These are phyloP conservation scores for Pezicula radicicola DNA, from an alignment of 2,329 filamentous ascomycete species.

Conservation along the genomic window DNA sequence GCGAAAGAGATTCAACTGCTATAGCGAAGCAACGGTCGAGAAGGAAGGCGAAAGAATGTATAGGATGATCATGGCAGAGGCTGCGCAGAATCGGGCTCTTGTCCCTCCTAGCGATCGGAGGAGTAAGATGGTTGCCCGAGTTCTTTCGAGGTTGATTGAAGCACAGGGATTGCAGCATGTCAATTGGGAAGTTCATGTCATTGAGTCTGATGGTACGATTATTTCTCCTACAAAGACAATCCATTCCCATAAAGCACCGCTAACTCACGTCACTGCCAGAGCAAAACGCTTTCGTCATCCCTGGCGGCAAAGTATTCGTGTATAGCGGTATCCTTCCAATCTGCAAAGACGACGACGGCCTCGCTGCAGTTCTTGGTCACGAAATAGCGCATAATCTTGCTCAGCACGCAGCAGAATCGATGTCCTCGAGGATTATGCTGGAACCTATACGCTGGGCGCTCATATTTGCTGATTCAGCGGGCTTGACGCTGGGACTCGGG, in stretches of 20 bases:
- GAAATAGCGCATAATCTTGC: slow-evolving; percentile 78
- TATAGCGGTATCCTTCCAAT: slow-evolving; percentile 70
- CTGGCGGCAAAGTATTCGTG: slow-evolving; percentile 78
- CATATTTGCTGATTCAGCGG: slow-evolving; percentile 27
- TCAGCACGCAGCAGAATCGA: slow-evolving; percentile 63
- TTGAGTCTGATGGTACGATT: slow-evolving; percentile 55
- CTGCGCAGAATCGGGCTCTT: slow-evolving; percentile 46
- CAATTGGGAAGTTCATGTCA: slow-evolving; percentile 72
- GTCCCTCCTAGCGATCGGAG: slow-evolving; percentile 60
- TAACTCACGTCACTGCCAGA: slow-evolving; percentile 3
- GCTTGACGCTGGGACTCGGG: slow-evolving; percentile 19
- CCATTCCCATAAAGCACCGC: slow-evolving; percentile 3
- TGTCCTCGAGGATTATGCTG: slow-evolving; percentile 38
- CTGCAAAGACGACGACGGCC: slow-evolving; percentile 62
- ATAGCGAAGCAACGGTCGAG: slow-evolving; percentile 52
- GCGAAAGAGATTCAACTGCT: slow-evolving; percentile 70
- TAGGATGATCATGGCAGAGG: slow-evolving; percentile 51
- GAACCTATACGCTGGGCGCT: slow-evolving; percentile 33
- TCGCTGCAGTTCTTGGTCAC: slow-evolving; percentile 75
- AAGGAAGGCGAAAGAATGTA: slow-evolving; percentile 51
- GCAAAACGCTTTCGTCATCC: slow-evolving; percentile 74
- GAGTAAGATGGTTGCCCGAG: slow-evolving; percentile 52
- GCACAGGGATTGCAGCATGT: slow-evolving; percentile 56
- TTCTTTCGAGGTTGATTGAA: slow-evolving; percentile 65
- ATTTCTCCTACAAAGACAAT: background rate